phyloP scores from a whole-genome alignment of 1,284 basidiomycete genomes.

The Meira nashicola region DNA sequence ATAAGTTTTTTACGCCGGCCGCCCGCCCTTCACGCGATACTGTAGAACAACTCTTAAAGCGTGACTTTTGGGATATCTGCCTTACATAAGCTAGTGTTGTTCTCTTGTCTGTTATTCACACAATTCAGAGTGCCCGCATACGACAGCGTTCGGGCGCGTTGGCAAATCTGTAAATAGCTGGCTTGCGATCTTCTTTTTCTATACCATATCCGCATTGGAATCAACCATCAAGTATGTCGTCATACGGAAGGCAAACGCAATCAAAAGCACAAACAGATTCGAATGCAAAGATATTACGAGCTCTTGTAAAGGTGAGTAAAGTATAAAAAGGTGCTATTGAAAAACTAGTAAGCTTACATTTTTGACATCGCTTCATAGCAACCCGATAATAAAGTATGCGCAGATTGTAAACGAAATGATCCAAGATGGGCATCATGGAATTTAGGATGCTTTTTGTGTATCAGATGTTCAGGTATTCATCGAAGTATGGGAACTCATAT shows the following conservation, averaged over 20 bases:
- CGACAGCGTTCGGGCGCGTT: too few relatives aligned
- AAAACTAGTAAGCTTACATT: background rate
- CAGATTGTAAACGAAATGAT: constrained; percentile 61
- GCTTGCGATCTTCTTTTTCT: too few relatives aligned
- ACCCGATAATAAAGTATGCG: constrained; percentile 85
- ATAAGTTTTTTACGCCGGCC: too few relatives aligned
- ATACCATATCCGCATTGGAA: too few relatives aligned
- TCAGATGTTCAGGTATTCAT: constrained; percentile 96
- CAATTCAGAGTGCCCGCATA: too few relatives aligned
- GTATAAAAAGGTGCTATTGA: too few relatives aligned
- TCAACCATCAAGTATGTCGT: constrained; percentile 30
- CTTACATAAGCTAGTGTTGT: too few relatives aligned
- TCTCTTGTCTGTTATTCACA: too few relatives aligned
- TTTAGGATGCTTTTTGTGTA: constrained; percentile 89
- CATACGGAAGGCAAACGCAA: constrained; percentile 31
- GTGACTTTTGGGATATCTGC: too few relatives aligned
- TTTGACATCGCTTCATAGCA: constrained; percentile 56
- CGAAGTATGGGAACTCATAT: constrained; percentile 92
- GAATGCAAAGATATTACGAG: constrained; percentile 43
- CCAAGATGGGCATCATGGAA: constrained; percentile 99
- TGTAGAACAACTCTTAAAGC: too few relatives aligned
- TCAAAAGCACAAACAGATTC: constrained; percentile 49
- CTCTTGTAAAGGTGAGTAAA: constrained; percentile 31
- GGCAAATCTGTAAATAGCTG: too few relatives aligned
- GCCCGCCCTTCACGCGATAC: too few relatives aligned